phyloP scores from a whole-genome alignment of 2,329 filamentous ascomycete genomes.

The Dactylellina haptotyla region DNA sequence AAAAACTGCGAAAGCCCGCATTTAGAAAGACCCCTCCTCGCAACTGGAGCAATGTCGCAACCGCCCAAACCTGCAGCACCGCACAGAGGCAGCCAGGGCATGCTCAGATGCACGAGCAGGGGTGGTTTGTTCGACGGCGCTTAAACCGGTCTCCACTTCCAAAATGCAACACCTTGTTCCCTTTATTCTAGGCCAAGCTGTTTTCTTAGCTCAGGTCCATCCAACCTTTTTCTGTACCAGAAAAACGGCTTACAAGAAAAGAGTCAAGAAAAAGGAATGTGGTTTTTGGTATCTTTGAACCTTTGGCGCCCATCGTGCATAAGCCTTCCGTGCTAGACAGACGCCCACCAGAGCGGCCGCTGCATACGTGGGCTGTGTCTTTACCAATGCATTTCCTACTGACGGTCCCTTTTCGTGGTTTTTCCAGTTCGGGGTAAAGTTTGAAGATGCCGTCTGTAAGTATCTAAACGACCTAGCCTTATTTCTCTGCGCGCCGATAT shows the following conservation, averaged over 20 bases:
- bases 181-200: no score
- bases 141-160: constrained; percentile 22
- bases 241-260: background rate
- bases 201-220: no score
- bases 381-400: constrained; percentile 7
- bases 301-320: constrained; percentile 47
- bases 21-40: no score
- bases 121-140: constrained; percentile 25
- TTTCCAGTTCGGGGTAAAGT: background rate
- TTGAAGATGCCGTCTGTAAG: background rate
- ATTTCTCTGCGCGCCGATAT: background rate
- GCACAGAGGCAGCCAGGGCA: background rate
- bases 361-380: constrained; percentile 43
- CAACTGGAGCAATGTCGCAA: background rate
- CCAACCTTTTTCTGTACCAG: background rate
- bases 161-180: constrained; percentile 34
- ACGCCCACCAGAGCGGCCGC: background rate
- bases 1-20: background rate
- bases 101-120: constrained; percentile 23
- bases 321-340: constrained; percentile 32
- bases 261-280: background rate
- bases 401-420: background rate
- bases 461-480: background rate
- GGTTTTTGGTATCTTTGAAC: background rate
- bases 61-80: constrained; percentile 9